A percentile compares a stretch with the other conserved stretches of the same genome.
Conservation (phyloP, 345 rosid species). For the Eucalyptus regnans region DNA sequence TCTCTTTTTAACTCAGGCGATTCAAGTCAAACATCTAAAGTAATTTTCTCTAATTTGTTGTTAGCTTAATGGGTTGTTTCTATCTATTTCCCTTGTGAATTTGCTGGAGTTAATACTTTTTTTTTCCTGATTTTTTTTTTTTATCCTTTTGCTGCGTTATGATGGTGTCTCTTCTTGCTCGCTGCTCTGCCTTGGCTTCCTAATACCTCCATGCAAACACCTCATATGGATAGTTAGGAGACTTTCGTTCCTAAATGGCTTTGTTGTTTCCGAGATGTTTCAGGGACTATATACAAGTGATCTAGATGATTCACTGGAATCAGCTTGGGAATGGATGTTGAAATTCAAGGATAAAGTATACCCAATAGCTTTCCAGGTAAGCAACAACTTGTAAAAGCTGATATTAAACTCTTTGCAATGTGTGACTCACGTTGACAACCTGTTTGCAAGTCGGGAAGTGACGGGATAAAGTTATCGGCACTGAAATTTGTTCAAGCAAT, state of each 20-base stretch:
- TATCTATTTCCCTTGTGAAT: background rate
- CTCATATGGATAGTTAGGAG: background rate
- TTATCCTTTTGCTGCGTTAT: background rate
- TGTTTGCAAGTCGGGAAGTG: conserved; percentile 58
- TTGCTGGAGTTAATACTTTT: background rate
- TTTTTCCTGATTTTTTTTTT: background rate
- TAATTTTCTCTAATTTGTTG: background rate
- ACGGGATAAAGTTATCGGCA: conserved; percentile 67
- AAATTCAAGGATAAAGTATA: conserved; percentile 80
- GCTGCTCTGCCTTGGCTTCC: background rate
- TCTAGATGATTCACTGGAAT: conserved; percentile 48
- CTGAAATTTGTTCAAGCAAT: conserved; percentile 86
- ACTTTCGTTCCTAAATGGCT: background rate
- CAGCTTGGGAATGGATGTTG: conserved; percentile 75
- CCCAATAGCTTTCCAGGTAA: conserved; percentile 71
- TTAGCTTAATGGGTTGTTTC: background rate
- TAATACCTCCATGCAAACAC: background rate
- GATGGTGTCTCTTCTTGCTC: background rate
- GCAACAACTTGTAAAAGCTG: background rate
- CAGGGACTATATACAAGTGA: conserved; percentile 73
- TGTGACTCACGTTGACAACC: conserved; percentile 11
- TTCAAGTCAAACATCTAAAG: background rate
- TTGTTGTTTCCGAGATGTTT: conserved; percentile 4
- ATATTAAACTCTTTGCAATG: background rate
- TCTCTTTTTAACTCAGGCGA: background rate